Conservation (phyloP, 768 basidiomycete genomes). For the Podaxis sp. region DNA sequence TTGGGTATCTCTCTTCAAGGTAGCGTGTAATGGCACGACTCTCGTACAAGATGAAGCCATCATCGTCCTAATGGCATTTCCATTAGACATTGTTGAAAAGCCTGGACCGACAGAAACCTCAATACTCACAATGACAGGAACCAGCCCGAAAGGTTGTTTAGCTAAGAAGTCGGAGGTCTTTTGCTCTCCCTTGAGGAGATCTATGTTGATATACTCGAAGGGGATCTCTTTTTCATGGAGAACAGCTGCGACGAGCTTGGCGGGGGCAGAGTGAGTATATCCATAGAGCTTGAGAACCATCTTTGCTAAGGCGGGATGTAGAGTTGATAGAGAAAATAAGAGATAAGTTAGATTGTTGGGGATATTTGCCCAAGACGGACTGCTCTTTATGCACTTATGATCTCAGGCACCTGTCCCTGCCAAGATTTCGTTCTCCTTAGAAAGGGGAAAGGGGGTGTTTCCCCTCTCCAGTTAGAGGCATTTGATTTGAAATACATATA, state of each 20-base stretch:
- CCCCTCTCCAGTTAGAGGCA: too few relatives aligned
- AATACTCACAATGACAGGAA: constrained; percentile 45
- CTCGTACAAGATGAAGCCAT: constrained; percentile 55
- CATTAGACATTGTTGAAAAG: not conserved
- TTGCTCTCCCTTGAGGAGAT: constrained; percentile 38
- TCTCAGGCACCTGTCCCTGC: not conserved
- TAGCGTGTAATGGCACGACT: constrained; percentile 55
- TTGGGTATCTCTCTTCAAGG: constrained; percentile 44
- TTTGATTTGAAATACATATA: too few relatives aligned
- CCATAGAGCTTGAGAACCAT: constrained; percentile 43
- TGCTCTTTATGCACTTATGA: not conserved
- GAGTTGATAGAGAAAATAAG: not conserved
- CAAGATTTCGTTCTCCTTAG: too few relatives aligned
- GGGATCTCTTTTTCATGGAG: constrained; percentile 50
- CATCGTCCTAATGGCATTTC: constrained; percentile 39
- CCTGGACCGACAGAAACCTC: too few relatives aligned
- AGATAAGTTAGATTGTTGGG: not conserved
- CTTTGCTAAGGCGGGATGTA: not conserved
- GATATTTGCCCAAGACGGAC: not conserved
- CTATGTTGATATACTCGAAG: constrained; percentile 42
- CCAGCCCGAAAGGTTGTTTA: constrained; percentile 56
- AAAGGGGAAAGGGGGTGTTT: too few relatives aligned
- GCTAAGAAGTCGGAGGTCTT: constrained; percentile 35
- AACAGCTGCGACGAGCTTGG: constrained; percentile 43
- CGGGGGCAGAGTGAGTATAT: constrained; percentile 35